These are phyloP conservation scores for Coemansia javaensis DNA, from an alignment of 192 early-diverging fungal species.

Conservation along the genomic window DNA sequence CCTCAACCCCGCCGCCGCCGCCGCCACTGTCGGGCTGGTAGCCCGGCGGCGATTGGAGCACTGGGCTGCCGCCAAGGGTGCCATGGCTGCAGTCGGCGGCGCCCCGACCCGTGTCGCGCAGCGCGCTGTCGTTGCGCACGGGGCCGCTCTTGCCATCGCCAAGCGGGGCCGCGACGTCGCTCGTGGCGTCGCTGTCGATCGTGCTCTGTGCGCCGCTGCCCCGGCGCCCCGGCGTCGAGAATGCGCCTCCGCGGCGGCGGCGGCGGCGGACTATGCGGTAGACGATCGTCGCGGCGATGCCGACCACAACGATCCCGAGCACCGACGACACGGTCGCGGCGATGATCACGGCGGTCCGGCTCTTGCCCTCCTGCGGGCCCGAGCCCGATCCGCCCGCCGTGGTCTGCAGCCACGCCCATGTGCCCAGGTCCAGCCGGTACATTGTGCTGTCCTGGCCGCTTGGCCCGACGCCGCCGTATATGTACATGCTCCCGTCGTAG, in stretches of 20 bases:
- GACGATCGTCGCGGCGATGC: constrained; percentile 41
- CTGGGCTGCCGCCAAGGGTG: too few species aligned
- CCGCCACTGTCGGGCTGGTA: not conserved
- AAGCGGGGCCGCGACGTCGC: not conserved
- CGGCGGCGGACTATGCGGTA: constrained; percentile 40
- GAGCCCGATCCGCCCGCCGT: constrained; percentile 20
- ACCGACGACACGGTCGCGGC: constrained; percentile 48
- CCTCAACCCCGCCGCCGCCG: not conserved
- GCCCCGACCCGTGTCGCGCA: too few species aligned
- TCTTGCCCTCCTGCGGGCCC: constrained; percentile 16
- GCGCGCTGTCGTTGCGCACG: not conserved
- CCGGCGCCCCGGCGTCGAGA: constrained; percentile 1
- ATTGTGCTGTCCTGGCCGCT: constrained; percentile 56
- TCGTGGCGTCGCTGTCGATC: not conserved
- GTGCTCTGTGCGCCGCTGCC: constrained; percentile 10
- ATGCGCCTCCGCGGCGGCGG: not conserved
- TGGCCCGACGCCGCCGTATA: constrained; percentile 63
- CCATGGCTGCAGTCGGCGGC: too few species aligned
- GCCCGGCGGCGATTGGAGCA: too few species aligned
- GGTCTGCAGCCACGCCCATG: constrained; percentile 61
- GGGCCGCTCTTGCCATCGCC: not conserved
- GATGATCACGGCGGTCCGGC: constrained; percentile 43
- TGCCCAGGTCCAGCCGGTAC: constrained; percentile 58
- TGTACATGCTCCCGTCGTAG: constrained; percentile 56
- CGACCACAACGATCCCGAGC: constrained; percentile 40